A percentile compares a stretch with the other conserved stretches of the same genome.
phyloP scores from a whole-genome alignment of 163 green algal genomes.

The Smithsoniella earleae region DNA sequence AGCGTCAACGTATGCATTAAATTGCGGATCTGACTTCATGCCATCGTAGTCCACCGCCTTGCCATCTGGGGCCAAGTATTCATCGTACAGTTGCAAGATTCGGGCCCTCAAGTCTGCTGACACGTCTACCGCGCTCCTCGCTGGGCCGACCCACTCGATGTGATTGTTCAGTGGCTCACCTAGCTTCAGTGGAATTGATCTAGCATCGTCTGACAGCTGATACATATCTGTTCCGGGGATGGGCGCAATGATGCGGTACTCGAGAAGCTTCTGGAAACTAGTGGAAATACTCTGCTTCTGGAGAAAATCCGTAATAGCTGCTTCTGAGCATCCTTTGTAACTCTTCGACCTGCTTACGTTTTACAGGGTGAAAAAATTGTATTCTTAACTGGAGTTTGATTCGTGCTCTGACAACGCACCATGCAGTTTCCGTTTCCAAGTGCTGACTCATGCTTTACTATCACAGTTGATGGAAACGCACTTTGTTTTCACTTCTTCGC shows the following conservation, averaged over 20 bases:
- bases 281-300: neutral
- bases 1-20: conserved; percentile 56
- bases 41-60: conserved; percentile 54
- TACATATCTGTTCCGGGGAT: neutral
- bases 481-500: too few species aligned
- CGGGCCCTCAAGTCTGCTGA: conserved; percentile 47
- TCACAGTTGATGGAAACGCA: too few species aligned
- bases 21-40: conserved; percentile 50
- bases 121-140: conserved; percentile 47
- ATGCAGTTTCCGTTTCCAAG: too few species aligned
- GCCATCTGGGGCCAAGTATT: conserved; percentile 58
- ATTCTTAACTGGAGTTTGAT: too few species aligned
- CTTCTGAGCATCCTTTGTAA: conserved; percentile 20
- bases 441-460: too few species aligned
- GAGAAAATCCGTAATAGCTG: neutral
- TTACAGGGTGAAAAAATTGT: too few species aligned
- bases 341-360: conserved; percentile 32
- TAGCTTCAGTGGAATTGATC: neutral
- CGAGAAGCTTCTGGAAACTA: conserved; percentile 8
- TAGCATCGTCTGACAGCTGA: neutral
- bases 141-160: conserved; percentile 48
- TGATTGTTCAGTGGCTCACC: conserved; percentile 59
- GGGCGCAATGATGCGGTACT: neutral
- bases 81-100: conserved; percentile 70
- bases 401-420: too few species aligned